These are phyloP conservation scores for Zygosaccharomyces pseudorouxii DNA, from an alignment of 805 yeast species.

Conservation along the genomic window DNA sequence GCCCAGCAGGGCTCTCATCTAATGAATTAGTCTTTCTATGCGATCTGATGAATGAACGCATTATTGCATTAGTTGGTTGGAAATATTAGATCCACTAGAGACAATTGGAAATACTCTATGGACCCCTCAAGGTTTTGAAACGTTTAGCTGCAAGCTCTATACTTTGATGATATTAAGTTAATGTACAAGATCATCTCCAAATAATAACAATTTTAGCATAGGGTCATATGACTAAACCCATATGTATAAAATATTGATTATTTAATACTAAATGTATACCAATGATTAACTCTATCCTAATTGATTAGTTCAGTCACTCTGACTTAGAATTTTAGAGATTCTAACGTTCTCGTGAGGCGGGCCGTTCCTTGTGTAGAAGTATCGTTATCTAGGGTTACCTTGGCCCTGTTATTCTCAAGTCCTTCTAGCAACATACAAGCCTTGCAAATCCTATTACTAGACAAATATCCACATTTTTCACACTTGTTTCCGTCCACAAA, in stretches of 20 bases:
- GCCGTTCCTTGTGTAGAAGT: conserved; percentile 60
- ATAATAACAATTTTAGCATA: neutral
- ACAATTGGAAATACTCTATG: neutral
- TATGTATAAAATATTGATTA: neutral
- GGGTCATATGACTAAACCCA: conserved; percentile 3
- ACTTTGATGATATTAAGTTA: neutral
- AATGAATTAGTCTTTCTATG: conserved; percentile 36
- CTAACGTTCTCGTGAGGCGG: conserved; percentile 54
- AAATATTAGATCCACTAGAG: neutral
- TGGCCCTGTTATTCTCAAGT: conserved; percentile 69
- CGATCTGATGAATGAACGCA: conserved; percentile 40
- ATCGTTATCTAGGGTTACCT: conserved; percentile 48
- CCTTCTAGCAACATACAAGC: conserved; percentile 89
- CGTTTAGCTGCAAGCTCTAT: neutral
- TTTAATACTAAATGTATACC: neutral
- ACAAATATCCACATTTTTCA: conserved; percentile 85
- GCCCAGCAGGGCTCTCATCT: conserved; percentile 22
- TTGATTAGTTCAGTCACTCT: neutral
- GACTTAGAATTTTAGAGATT: conserved; percentile 53
- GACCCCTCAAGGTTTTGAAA: neutral
- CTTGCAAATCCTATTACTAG: conserved; percentile 84
- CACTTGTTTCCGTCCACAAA: conserved; percentile 69
- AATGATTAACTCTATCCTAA: neutral
- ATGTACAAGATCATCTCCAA: neutral
- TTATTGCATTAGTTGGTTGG: conserved; percentile 7